Percentiles rank a stretch among this genome's conserved stretches.
Conservation (phyloP, 306 rosid species). For the Inga laurina region DNA sequence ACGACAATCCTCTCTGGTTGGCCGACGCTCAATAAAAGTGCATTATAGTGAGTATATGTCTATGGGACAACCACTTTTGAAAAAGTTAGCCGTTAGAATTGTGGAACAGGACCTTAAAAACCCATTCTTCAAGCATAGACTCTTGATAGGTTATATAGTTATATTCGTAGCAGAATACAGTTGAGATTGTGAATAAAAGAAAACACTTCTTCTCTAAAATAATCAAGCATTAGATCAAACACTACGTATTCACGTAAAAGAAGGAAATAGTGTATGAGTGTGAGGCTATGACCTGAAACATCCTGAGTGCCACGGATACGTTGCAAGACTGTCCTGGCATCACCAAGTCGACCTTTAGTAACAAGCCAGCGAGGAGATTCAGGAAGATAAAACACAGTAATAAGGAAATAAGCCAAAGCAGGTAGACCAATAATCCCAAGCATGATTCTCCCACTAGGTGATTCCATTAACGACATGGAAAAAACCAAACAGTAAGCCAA, state of each 20-base stretch:
- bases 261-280: neutral
- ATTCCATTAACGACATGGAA: slow-evolving; percentile 59
- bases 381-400: slow-evolving; percentile 70
- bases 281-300: slow-evolving; percentile 66
- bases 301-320: slow-evolving; percentile 78
- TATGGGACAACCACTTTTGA: too few relatives aligned
- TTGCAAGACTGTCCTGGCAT: slow-evolving; percentile 74
- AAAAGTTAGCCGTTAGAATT: too few relatives aligned
- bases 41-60: too few relatives aligned
- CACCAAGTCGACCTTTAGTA: slow-evolving; percentile 74
- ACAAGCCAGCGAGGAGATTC: slow-evolving; percentile 99
- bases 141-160: too few relatives aligned
- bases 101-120: too few relatives aligned
- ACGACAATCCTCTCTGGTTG: too few relatives aligned
- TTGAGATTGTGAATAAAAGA: neutral
- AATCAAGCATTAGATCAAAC: neutral
- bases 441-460: slow-evolving; percentile 87
- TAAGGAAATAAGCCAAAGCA: slow-evolving; percentile 57
- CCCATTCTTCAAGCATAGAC: too few relatives aligned
- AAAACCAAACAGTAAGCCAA: slow-evolving; percentile 81
- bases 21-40: too few relatives aligned
- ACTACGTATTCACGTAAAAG: neutral
- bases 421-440: slow-evolving; percentile 75
- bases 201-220: neutral
- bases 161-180: too few relatives aligned